Evolutionary conservation across 1,284 basidiomycete genomes (phyloP), one percentile per base, ranked within the genome.

Genomic region (Irpex lacteus): DNA sequence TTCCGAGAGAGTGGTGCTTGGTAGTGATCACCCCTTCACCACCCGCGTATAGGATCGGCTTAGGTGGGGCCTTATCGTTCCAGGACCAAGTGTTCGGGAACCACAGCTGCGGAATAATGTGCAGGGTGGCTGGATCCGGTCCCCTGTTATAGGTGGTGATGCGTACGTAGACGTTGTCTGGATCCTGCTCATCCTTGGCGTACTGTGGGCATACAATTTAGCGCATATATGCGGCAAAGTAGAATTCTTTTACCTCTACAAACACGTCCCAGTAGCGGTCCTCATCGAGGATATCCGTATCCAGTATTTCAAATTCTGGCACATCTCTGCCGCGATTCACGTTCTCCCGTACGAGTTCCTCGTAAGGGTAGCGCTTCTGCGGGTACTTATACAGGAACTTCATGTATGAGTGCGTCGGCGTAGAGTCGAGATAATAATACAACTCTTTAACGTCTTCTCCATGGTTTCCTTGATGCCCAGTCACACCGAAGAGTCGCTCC

Each of bases 71-170:
- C 65, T 94, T 89, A 65, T 88, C 80, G 26, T 88, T 84, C 97
- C 97, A 99, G 4, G 95, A 98, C 97, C 97, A 99, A 38, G 92
- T 96, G 78, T 99, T 99, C 37, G 94, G 89, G 82, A 98, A 99
- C 90, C 94, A 98, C 60, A 98, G 80, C 72, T 98, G 96, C 21
- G 97, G 97, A 58, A 99, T 83, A 70, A 99, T 86, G 77, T 98
- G 97, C 62, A 99, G 82, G 56, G 92, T 96, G n/a, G 97, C 96
- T 2, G 94, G 85, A 67, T 98, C 96, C 5, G 96, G 96, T 1
- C 97, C 96, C 54, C 97, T 90, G 77, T 99, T 99, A 81, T 98
- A 99, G 5, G 92, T 85, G 6, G 96, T 98, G 75, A 99, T 96
- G 62, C 97, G 94, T 71, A 98, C 88, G 68, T 95, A 98, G 65